A percentile compares a stretch with the other conserved stretches of the same genome.
Evolutionary conservation across 73 alveolate species (phyloP).

Genomic region (Urostyla sp.): DNA sequence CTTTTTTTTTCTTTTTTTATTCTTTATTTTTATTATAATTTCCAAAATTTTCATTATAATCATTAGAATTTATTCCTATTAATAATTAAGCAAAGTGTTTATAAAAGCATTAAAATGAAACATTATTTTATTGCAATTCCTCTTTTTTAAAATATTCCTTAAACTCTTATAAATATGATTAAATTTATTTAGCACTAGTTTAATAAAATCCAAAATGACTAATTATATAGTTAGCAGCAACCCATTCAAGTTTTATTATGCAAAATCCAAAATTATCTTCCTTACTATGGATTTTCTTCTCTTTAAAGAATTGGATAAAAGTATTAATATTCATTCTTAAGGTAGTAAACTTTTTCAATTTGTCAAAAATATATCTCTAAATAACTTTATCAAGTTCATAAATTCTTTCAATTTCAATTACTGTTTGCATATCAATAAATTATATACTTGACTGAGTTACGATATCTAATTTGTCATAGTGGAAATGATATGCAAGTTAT

Average conservation of each 20-base stretch:
- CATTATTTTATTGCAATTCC: too few species aligned
- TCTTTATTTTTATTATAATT: too few species aligned
- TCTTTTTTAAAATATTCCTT: neutral
- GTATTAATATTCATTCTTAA: neutral
- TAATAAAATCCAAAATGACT: constrained; percentile 47
- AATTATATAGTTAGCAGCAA: constrained; percentile 16
- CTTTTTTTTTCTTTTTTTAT: too few species aligned
- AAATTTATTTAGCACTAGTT: neutral
- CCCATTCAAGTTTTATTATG: constrained; percentile 33
- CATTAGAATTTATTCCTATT: too few species aligned
- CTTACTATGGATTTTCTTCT: neutral
- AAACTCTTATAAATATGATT: neutral
- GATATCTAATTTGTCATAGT: neutral
- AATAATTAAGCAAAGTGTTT: too few species aligned
- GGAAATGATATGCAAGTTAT: neutral
- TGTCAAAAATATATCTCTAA: neutral
- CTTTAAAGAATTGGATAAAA: constrained; percentile 11
- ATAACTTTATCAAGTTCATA: constrained; percentile 13
- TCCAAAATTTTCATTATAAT: too few species aligned
- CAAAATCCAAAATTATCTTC: constrained; percentile 21
- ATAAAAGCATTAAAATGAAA: too few species aligned
- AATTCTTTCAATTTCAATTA: constrained; percentile 3
- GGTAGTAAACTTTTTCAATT: constrained; percentile 22
- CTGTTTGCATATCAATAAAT: neutral
- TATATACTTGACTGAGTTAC: constrained; percentile 25